Evolutionary conservation across 2,329 filamentous ascomycete genomes (phyloP).

Genomic region (Xylariaceae sp.): DNA sequence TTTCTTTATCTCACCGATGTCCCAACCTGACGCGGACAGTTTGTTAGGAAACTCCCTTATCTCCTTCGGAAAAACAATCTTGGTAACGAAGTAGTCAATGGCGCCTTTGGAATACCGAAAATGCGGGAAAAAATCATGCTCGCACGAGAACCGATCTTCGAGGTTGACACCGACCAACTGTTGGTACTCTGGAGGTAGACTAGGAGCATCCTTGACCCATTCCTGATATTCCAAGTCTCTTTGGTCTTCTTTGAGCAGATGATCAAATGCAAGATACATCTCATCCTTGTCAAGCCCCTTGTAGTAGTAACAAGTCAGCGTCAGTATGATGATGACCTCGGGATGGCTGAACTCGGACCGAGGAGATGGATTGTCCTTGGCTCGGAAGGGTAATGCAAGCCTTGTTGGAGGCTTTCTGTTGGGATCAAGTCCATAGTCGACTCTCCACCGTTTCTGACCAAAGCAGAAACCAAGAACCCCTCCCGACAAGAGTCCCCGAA

Average conservation of each 20-base stretch:
- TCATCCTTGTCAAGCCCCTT: slow-evolving; percentile 48
- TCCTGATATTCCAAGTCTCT: slow-evolving; percentile 44
- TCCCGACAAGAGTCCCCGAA: slow-evolving; percentile 52
- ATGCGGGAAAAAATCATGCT: slow-evolving; percentile 44
- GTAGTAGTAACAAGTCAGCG: slow-evolving; percentile 53
- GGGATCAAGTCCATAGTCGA: slow-evolving; percentile 57
- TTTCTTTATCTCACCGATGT: slow-evolving; percentile 45
- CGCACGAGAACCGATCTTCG: slow-evolving; percentile 46
- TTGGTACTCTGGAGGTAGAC: slow-evolving; percentile 32
- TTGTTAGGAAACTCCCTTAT: slow-evolving; percentile 61
- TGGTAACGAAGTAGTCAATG: slow-evolving; percentile 60
- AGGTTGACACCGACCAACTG: slow-evolving; percentile 53
- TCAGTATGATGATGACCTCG: slow-evolving; percentile 53
- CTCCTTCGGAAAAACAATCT: slow-evolving; percentile 57
- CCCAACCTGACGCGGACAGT: slow-evolving; percentile 64
- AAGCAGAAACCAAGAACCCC: slow-evolving; percentile 52
- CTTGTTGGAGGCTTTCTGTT: slow-evolving; percentile 34
- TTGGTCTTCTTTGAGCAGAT: slow-evolving; percentile 49
- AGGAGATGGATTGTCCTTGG: slow-evolving; percentile 52
- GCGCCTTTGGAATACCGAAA: slow-evolving; percentile 47
- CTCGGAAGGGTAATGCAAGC: slow-evolving; percentile 55
- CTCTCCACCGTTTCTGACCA: slow-evolving; percentile 56
- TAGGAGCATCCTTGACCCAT: slow-evolving; percentile 38
- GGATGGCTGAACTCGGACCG: slow-evolving; percentile 60
- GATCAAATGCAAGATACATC: slow-evolving; percentile 40